Conservation (phyloP, 768 basidiomycete species). For the Boletus rufocinnamomeus region DNA sequence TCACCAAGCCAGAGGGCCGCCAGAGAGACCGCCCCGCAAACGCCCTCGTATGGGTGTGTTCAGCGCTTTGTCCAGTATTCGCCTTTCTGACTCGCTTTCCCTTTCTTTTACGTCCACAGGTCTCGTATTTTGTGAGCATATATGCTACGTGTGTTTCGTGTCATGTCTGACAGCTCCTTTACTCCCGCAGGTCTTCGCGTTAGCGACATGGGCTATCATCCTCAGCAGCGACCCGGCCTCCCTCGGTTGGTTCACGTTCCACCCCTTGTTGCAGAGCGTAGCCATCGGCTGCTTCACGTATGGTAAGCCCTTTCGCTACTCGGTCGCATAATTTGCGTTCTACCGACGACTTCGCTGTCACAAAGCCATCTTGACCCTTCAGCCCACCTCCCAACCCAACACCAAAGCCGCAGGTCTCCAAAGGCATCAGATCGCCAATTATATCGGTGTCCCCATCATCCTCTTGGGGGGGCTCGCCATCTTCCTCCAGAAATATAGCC, state of each 20-base stretch:
- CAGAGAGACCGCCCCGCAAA: conserved; percentile 39
- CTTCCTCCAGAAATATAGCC: conserved; percentile 57
- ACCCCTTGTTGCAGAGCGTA: conserved; percentile 63
- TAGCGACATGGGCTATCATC: conserved; percentile 48
- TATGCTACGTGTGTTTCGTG: not conserved
- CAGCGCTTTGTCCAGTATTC: not conserved
- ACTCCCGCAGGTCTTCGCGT: conserved; percentile 38
- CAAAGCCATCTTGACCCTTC: conserved; percentile 72
- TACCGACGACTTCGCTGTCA: not conserved
- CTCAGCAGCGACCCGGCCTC: conserved; percentile 46
- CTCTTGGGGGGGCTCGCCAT: conserved; percentile 63
- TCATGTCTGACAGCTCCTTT: conserved; percentile 3
- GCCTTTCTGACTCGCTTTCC: not conserved
- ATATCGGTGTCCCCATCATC: conserved; percentile 57
- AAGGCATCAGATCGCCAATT: conserved; percentile 67
- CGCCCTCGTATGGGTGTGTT: conserved; percentile 40
- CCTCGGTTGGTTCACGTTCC: conserved; percentile 64
- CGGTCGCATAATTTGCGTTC: not conserved
- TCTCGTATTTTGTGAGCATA: conserved; percentile 21
- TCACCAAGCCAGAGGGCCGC: conserved; percentile 39
- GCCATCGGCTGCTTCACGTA: conserved; percentile 59
- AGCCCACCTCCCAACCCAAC: conserved; percentile 66
- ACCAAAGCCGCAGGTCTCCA: conserved; percentile 67
- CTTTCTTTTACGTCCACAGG: conserved; percentile 5
- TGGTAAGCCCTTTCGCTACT: conserved; percentile 43